phyloP scores from a whole-genome alignment of 208 protist genomes.

The Leishmania turanica region DNA sequence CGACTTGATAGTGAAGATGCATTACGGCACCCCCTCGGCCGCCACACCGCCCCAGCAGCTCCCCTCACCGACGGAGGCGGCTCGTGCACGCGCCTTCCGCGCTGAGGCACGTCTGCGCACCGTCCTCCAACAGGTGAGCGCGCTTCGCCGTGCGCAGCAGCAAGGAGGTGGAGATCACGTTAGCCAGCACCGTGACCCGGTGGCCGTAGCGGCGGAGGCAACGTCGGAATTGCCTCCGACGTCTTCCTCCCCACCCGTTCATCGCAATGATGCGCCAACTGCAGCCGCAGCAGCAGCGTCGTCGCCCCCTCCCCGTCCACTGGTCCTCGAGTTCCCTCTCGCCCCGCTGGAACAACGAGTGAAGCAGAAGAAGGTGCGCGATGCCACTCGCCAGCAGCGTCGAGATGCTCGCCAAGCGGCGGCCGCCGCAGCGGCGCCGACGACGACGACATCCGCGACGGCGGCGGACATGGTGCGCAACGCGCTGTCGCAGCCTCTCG shows the following conservation, averaged over 20 bases:
- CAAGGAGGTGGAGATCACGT: not conserved
- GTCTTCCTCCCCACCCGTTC: not conserved
- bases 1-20: not conserved
- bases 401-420: slow-evolving; percentile 16
- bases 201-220: not conserved
- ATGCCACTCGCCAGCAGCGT: slow-evolving; percentile 17
- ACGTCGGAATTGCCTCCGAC: not conserved
- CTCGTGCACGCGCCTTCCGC: not conserved
- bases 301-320: not conserved
- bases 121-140: slow-evolving; percentile 7
- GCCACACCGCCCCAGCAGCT: not conserved
- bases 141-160: not conserved
- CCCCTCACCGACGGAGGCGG: slow-evolving; percentile 8
- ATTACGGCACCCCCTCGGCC: not conserved
- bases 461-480: slow-evolving; percentile 27
- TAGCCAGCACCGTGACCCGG: not conserved
- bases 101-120: slow-evolving; percentile 13
- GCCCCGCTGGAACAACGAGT: slow-evolving; percentile 14
- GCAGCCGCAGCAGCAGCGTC: not conserved
- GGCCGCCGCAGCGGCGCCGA: not conserved
- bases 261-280: not conserved
- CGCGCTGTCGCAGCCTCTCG: slow-evolving; percentile 22
- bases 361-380: slow-evolving; percentile 15
- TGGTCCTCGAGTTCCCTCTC: slow-evolving; percentile 18
- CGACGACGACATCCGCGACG: slow-evolving; percentile 2